phyloP scores from a whole-genome alignment of 2,329 filamentous ascomycete species.

The Phialemoniopsis sp. region DNA sequence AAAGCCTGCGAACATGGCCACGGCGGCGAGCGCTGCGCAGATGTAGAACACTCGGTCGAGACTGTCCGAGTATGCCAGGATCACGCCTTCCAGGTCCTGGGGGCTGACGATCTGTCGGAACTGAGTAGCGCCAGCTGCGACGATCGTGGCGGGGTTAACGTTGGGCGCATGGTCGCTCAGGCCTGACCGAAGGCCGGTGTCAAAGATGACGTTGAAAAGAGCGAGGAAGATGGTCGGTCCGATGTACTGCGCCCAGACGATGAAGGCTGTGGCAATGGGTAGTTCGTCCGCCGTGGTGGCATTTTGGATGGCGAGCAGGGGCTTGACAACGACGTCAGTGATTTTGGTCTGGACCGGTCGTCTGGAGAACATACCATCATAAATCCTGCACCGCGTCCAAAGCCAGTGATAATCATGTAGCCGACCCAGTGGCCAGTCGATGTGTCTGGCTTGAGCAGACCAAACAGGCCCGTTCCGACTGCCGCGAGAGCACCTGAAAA shows the following conservation, averaged over 20 bases:
- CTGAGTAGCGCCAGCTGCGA: background rate
- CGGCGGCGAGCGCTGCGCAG: slow-evolving; percentile 16
- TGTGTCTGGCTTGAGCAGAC: too few species aligned
- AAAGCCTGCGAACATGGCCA: slow-evolving; percentile 23
- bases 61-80: background rate
- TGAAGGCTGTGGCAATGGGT: background rate
- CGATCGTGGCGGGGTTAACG: too few species aligned
- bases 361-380: background rate
- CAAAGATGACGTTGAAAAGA: background rate
- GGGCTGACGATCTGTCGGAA: background rate
- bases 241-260: background rate
- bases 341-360: background rate
- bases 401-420: too few species aligned
- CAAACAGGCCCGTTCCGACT: too few species aligned
- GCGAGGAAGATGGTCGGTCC: background rate
- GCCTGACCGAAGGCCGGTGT: background rate
- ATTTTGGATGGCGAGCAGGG: background rate
- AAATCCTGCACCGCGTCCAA: background rate
- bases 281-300: background rate
- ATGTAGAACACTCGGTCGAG: slow-evolving; percentile 15
- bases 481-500: too few species aligned
- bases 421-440: too few species aligned
- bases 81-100: background rate
- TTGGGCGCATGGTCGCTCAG: background rate
- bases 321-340: background rate